Evolutionary conservation across 2,329 filamentous ascomycete species (phyloP), one percentile per base, ranked within the genome.

Genomic region (Daldinia sp.): DNA sequence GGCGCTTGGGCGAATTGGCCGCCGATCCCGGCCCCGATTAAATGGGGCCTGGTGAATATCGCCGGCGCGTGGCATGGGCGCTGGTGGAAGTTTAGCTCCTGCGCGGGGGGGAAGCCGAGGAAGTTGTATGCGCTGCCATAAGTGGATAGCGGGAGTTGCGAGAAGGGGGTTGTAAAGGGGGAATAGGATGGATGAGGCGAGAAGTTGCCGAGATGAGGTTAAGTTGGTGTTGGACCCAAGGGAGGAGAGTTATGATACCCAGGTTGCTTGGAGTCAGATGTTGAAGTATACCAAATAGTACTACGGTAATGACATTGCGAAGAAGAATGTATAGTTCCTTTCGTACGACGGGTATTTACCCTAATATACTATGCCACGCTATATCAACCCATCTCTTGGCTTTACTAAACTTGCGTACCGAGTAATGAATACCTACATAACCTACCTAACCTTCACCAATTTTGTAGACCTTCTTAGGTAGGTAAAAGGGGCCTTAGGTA

Each of bases 61-160:
- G 85, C 79, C 1, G 86, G 85, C 1, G 79, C 83, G 32, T 83
- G 81, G 75, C 80, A 88, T 67, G 81, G 80, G 32, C 78, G 80
- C 2, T 84, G 83, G 81, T 90, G 87, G 87, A 87, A 82, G 77
- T 90, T 89, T 78, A 80, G 85, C 29, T 89, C 86, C 70, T 90
- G 87, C 69, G 75, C 78, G 3, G 71, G 76, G 0, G 86, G 86
- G 2, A 75, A 76, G 70, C 85, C 83, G 41, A 82, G 81, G 73
- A 79, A 83, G 72, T 69, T 88, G 64, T 84, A 84, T 69, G 85
- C 85, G 3, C 70, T 84, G 63, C 73, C 74, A 58, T 66, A 57
- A 25, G 21, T 13, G 25, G 25, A 11, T 25, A 15, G 30, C 5
- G n/a, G 34, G 13, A 2, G 23, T n/a, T 4, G 27, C 8, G 7